These are phyloP conservation scores for Suhomyces chickasaworum DNA, from an alignment of 1,139 yeast species.

Conservation along the genomic window DNA sequence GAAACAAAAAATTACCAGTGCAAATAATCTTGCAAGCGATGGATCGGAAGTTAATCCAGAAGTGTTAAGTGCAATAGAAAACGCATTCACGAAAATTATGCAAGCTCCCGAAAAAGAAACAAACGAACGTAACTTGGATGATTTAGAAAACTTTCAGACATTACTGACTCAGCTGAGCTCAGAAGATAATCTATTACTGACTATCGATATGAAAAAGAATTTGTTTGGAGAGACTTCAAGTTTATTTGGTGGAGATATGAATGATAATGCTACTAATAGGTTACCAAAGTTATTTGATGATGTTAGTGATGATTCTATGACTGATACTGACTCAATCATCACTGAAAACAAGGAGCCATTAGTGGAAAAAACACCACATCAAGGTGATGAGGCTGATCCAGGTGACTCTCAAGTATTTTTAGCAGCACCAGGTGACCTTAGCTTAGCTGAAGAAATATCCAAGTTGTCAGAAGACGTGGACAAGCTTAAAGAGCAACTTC, in stretches of 20 bases:
- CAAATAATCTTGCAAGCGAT: conserved; percentile 16
- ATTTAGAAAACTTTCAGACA: not conserved
- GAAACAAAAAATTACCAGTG: not conserved
- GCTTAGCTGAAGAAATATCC: conserved; percentile 66
- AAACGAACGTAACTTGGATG: conserved; percentile 1
- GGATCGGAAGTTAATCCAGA: conserved; percentile 34
- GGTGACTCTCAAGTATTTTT: conserved; percentile 36
- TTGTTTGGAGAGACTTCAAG: conserved; percentile 40
- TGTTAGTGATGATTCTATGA: conserved; percentile 34
- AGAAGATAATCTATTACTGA: conserved; percentile 14
- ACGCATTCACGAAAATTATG: conserved; percentile 69
- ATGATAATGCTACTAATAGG: conserved; percentile 17
- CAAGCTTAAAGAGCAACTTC: conserved; percentile 60
- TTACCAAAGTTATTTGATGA: conserved; percentile 41
- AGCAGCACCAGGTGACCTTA: conserved; percentile 72
- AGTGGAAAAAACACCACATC: conserved; percentile 14
- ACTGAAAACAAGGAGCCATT: conserved; percentile 23
- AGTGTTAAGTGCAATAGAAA: conserved; percentile 67
- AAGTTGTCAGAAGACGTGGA: conserved; percentile 60
- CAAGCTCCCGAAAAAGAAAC: conserved; percentile 19
- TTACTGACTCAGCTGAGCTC: not conserved
- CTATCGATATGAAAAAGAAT: conserved; percentile 31
- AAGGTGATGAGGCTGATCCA: conserved; percentile 7
- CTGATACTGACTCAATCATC: conserved; percentile 35
- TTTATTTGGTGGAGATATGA: conserved; percentile 27